phyloP scores from a whole-genome alignment of 148 eudicot species.

The Fagopyrum tataricum region DNA sequence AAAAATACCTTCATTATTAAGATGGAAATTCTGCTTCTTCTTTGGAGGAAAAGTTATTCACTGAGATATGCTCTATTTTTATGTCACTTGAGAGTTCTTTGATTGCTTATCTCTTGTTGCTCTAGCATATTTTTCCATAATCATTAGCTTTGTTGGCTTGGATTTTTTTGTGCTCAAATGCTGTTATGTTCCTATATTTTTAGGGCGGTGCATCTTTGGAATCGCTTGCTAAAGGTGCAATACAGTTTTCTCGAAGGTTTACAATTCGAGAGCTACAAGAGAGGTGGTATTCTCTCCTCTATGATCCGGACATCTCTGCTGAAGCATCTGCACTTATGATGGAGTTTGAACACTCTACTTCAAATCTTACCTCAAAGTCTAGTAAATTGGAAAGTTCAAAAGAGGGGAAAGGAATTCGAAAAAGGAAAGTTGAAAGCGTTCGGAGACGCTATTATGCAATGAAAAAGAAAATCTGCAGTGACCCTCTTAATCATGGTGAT shows the following conservation, averaged over 20 bases:
- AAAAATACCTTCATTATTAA: background rate
- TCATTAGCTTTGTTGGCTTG: background rate
- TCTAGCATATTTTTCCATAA: background rate
- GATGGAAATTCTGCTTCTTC: background rate
- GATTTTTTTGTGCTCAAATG: background rate
- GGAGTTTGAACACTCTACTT: conserved; percentile 47
- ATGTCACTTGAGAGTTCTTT: background rate
- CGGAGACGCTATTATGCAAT: conserved; percentile 67
- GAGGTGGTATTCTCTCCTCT: conserved; percentile 76
- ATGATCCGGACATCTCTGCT: conserved; percentile 59
- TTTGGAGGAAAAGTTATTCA: background rate
- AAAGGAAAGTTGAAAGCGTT: conserved; percentile 55
- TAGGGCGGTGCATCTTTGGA: conserved; percentile 88
- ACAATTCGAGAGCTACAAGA: conserved; percentile 63
- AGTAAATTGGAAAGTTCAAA: conserved; percentile 36
- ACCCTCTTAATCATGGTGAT: conserved; percentile 44
- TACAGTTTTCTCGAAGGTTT: conserved; percentile 69
- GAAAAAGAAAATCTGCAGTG: conserved; percentile 65
- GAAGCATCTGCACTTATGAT: conserved; percentile 56
- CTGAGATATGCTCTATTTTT: background rate
- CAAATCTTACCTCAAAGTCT: conserved; percentile 16
- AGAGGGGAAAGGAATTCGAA: conserved; percentile 31
- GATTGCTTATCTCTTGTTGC: background rate
- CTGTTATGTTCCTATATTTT: conserved; percentile 10
- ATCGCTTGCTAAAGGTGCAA: conserved; percentile 95